Base-by-base conservation (phyloP, 768 basidiomycete genomes). In the Mycena filopes region DNA sequence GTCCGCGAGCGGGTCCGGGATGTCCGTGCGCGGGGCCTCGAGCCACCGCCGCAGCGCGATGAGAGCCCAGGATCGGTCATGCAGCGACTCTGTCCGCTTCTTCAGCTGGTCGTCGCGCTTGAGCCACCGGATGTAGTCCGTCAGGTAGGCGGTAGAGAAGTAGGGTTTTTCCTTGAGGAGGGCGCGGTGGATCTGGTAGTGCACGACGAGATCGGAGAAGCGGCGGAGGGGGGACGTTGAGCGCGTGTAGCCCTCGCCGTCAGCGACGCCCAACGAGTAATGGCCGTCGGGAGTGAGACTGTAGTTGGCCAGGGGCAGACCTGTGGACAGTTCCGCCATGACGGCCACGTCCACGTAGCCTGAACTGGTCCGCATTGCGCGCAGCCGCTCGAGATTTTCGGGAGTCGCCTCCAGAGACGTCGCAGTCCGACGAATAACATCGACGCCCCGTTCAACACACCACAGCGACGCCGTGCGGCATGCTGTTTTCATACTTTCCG, bases 161-260 rank as follows among this genome's bases (percentile, higher is more conserved):
- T 82, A 75, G 4, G 83, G 79, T 2, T 74, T 71, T 42, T 80
- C 77, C 7, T 80, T 76, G 9, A 91, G 78, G 13, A 99, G 77
- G 7, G 85, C 86, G 53, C 89, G 81, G 73, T 98, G 96, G 77
- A 99, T 87, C 75, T 99, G 96, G 95, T 96, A 99, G 78, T 99
- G 98, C 12, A 81, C 79, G 15, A 96, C 75, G 60, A 98, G 75
- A 76, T 99, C 98, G 38, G 79, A 77, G 76, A 88, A 98, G 46
- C 98, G 88, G 43, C 98, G 86, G 46, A 99, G 79, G 0, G 98
- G 98, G 7, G 92, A 94, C 11, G 98, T 98, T 11, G 86, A 88
- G 23, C 93, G 87, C 20, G 84, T 78, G 74, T 99, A 99, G 4
- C 96, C 96, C 67, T 91, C 91, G 43, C 86, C 86, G 2, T 86